Evolutionary conservation across 129 eudicot species (phyloP).

Genomic region (Calendula officinalis): DNA sequence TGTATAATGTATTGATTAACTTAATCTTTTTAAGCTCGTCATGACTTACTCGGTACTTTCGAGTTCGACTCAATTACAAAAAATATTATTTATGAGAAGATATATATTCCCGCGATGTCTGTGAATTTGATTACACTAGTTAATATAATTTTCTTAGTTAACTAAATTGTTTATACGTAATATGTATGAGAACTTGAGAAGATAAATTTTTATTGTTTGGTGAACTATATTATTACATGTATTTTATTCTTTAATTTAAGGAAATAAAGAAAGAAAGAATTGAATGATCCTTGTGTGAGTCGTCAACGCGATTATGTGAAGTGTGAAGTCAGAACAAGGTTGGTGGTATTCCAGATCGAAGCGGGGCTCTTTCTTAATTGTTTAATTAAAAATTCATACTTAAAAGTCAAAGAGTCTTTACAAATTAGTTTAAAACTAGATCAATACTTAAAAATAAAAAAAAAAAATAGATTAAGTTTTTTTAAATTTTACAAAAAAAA

Average conservation of each 20-base stretch:
- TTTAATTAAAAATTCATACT: background rate
- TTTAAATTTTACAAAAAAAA: background rate
- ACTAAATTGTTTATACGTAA: no score
- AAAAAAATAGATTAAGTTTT: background rate
- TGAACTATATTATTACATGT: background rate
- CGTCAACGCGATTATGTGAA: slow-evolving; percentile 19
- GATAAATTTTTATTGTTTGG: background rate
- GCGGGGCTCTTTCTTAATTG: background rate
- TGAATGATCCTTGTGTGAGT: slow-evolving; percentile 11
- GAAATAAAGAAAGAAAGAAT: background rate
- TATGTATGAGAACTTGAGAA: no score
- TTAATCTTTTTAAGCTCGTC: no score
- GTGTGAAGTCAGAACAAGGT: slow-evolving; percentile 24
- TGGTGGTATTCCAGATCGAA: slow-evolving; percentile 20
- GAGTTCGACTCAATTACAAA: no score
- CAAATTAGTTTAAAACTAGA: background rate
- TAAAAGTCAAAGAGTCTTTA: slow-evolving; percentile 23
- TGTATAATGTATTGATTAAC: no score
- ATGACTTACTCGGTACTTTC: no score
- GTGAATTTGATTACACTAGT: no score
- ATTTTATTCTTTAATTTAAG: background rate
- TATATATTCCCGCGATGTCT: no score
- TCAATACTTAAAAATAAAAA: background rate
- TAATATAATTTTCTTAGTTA: no score
- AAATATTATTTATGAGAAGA: no score